Base-by-base conservation (phyloP, 306 rosid genomes). In the Dryas alaskensis region DNA sequence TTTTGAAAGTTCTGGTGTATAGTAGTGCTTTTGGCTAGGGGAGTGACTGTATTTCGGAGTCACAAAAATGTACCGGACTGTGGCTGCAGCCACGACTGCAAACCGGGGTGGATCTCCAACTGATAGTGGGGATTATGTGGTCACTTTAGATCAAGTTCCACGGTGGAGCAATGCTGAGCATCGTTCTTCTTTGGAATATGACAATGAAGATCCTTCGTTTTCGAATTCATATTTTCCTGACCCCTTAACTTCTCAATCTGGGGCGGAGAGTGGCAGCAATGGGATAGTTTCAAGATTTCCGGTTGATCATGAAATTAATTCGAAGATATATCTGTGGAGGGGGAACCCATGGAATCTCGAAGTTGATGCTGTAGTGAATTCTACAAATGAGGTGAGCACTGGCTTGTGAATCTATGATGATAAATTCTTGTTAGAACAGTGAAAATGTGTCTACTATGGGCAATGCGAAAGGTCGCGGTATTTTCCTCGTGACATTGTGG, bases 331-430 rank as follows among this genome's bases (percentile, higher is more conserved):
- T 80, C 81, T 95, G 65, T 95, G 99, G 99, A 88, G 97, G 80
- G 99, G 99, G 70, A 76, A 87, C 73, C 97, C 99, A 4, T 95
- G 99, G 99, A 95, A 90, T 83, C 92, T 95, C 46, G 99, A 92
- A 83, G 99, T 92, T 76, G 99, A 95, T 86, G 98, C 98, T 52
- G 97, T 95, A 60, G 98, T 95, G 67, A 95, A 95, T 86, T 90
- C 99, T 3, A 92, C 98, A 58, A 95, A 92, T 78, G 99, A 95
- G 93, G 99, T 90, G 40, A 79, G 91, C 69, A 7, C 27, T 47
- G 48, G 77, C 9, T 5, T 25, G 13, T 16, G 9, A 3, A 10
- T 42, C 14, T 53, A 12, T 65, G 27, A 49, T 17, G 51, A 19
- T 39, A 27, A 4, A 5, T 55, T 40, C n/a, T n/a, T 17, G n/a